Base-by-base conservation (phyloP, 2,329 filamentous ascomycete species). In the Aspergillus tamarii region DNA sequence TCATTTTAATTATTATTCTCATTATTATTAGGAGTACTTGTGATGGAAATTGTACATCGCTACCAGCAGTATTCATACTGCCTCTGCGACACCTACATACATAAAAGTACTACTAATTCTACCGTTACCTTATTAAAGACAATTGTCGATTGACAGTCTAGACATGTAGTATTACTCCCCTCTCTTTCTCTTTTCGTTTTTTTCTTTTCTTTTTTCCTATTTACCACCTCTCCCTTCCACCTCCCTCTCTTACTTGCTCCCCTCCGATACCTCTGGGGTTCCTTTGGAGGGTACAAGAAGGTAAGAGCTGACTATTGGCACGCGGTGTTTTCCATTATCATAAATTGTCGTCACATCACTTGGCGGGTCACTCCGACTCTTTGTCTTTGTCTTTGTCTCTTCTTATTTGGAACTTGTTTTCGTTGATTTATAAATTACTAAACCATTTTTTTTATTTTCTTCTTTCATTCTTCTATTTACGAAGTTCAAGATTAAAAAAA, bases 361-460 rank as follows among this genome's bases (percentile, higher is more conserved):
- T n/a, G 53, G 64, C 59, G 56, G 66, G 32, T 58, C 46, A 39
- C 61, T 64, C 66, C 60, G 59, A 63, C 63, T 67, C 64, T 66
- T 66, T 67, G 64, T 66, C 57, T 58, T 52, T 53, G 50, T 41
- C 59, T 61, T 58, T 59, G 45, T 48, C 62, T 28, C 39, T 36
- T 19, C 34, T 30, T 59, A 32, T 14, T 36, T 54, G 55, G 52
- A 45, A 48, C 57, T 39, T 52, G 19, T 59, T 57, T 59, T 36
- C 23, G 14, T 48, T 39, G 28, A 39, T n/a, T 59, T 48, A 53
- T 53, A 45, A 50, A 57, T 30, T 43, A 43, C 53, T 41, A 23
- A 54, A 46, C 46, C 21, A 36, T 59, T 30, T 46, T 32, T 52
- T 32, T 50, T 14, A 45, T 58, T 53, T 46, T 59, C 14, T 36